Conservation (phyloP, 257 asterid genomes). For the Nicotiana attenuata region DNA sequence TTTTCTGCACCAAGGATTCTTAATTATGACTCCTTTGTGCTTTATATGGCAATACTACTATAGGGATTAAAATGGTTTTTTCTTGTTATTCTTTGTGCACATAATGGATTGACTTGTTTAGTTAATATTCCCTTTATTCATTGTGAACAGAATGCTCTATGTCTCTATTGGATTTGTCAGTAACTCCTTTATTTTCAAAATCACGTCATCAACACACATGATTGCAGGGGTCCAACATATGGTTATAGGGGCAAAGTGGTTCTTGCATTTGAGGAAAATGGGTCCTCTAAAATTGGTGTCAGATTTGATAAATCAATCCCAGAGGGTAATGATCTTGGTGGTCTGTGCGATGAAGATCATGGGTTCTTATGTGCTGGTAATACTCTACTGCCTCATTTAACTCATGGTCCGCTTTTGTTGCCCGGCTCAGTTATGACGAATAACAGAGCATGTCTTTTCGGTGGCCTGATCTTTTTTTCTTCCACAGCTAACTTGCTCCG, state of each 20-base stretch:
- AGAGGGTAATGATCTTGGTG: slow-evolving; percentile 9
- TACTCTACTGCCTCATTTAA: background rate
- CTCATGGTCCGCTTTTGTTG: background rate
- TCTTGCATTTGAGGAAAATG: slow-evolving; percentile 83
- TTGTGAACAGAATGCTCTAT: background rate
- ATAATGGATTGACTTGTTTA: background rate
- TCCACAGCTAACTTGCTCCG: slow-evolving; percentile 74
- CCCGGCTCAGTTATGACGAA: background rate
- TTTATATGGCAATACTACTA: no score
- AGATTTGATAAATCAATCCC: slow-evolving; percentile 8
- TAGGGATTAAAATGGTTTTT: no score
- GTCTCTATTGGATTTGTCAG: background rate
- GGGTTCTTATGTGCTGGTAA: slow-evolving; percentile 13
- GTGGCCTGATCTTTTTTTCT: slow-evolving; percentile 13
- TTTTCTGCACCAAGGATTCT: no score
- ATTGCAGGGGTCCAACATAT: slow-evolving; percentile 68
- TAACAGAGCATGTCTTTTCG: background rate
- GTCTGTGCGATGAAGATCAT: slow-evolving; percentile 12
- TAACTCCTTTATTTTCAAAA: background rate
- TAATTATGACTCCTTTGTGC: no score
- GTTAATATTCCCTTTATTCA: background rate
- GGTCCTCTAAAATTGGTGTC: slow-evolving; percentile 26
- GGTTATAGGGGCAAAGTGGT: slow-evolving; percentile 80
- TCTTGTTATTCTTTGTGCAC: no score
- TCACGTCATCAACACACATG: background rate